Conservation (phyloP, 371 early-diverging fungal genomes). For the Mucor lusitanicus region DNA sequence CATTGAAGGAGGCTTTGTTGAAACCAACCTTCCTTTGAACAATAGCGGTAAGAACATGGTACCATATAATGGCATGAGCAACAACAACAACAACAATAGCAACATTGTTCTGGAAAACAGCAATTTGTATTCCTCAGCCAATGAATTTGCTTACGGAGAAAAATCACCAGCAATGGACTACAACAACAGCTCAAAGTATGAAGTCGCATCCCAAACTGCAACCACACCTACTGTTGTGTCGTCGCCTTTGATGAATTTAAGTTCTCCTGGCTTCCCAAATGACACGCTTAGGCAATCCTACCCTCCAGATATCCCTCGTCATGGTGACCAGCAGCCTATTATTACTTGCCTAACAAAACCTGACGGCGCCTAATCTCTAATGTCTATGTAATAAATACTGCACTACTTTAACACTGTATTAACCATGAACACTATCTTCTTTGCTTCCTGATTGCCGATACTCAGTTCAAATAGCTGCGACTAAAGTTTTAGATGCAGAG, state of each 20-base stretch:
- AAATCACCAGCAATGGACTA: neutral
- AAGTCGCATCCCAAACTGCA: neutral
- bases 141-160: neutral
- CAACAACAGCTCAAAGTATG: neutral
- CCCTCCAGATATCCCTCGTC: neutral
- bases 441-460: too few species aligned
- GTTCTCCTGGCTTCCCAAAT: neutral
- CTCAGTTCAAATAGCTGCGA: too few species aligned
- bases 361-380: neutral
- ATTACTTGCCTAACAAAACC: neutral
- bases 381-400: too few species aligned
- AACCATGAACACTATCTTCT: too few species aligned
- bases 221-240: neutral
- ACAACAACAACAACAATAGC: neutral
- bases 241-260: neutral
- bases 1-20: neutral
- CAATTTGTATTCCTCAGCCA: neutral
- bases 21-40: neutral
- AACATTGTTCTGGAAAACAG: neutral
- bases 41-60: neutral
- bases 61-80: neutral
- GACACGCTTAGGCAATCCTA: neutral
- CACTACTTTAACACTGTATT: too few species aligned
- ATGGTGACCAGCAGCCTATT: neutral
- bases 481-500: too few species aligned